Conservation (phyloP, 2,329 filamentous ascomycete genomes). For the Aaosphaeria pasadenensis region DNA sequence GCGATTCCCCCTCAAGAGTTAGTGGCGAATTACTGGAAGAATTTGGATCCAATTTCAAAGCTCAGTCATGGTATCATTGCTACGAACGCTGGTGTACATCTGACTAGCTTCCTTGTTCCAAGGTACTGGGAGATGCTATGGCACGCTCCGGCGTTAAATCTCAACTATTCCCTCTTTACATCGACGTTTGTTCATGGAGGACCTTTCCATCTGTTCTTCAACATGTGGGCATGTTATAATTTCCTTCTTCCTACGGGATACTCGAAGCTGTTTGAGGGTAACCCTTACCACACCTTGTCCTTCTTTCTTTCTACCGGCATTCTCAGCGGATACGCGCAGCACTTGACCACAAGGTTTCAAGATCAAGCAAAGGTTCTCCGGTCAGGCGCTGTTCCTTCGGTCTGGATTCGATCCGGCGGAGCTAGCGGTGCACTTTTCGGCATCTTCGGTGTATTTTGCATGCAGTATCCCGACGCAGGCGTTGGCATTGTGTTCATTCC, state of each 20-base stretch:
- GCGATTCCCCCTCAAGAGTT: conserved; percentile 25
- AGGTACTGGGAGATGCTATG: conserved; percentile 22
- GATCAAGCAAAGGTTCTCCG: conserved; percentile 1
- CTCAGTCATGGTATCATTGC: conserved; percentile 26
- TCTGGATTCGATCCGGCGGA: conserved; percentile 26
- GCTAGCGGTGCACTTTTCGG: conserved; percentile 32
- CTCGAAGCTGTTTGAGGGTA: conserved; percentile 27
- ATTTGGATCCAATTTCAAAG: conserved; percentile 23
- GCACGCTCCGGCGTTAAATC: conserved; percentile 28
- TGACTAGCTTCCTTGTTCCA: conserved; percentile 19
- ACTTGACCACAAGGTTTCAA: conserved; percentile 23
- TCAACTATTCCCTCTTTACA: conserved; percentile 28
- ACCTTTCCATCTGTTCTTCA: conserved; percentile 19
- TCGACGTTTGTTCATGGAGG: conserved; percentile 26
- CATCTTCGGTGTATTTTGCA: conserved; percentile 18
- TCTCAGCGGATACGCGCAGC: conserved; percentile 28
- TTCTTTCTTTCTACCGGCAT: conserved; percentile 30
- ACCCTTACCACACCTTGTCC: conserved; percentile 23
- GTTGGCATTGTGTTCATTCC: conserved; percentile 33
- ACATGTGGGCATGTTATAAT: conserved; percentile 29
- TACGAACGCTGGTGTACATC: conserved; percentile 23
- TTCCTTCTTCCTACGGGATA: conserved; percentile 28
- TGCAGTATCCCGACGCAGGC: conserved; percentile 26
- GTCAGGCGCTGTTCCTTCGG: not conserved
- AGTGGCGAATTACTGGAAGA: conserved; percentile 19